These are phyloP conservation scores for Lactuca saligna DNA, from an alignment of 129 eudicot species.

Conservation along the genomic window DNA sequence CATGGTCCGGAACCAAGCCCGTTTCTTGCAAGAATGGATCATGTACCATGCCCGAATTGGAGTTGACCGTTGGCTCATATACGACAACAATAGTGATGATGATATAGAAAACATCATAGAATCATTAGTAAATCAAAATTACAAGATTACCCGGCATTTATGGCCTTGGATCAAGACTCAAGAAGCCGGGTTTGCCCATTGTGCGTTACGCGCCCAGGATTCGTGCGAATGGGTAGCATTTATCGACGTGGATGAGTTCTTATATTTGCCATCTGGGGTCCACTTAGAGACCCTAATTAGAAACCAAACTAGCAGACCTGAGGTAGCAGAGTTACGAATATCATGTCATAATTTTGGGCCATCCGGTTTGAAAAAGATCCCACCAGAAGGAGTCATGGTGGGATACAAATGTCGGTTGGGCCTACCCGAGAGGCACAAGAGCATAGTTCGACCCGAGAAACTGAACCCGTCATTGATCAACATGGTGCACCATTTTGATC, in stretches of 20 bases:
- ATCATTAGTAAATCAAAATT: constrained; percentile 27
- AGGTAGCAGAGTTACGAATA: constrained; percentile 52
- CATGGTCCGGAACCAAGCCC: constrained; percentile 75
- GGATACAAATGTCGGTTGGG: constrained; percentile 77
- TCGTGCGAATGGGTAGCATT: constrained; percentile 76
- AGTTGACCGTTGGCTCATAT: constrained; percentile 61
- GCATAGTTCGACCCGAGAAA: constrained; percentile 64
- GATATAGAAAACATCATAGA: constrained; percentile 40
- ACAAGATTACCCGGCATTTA: constrained; percentile 45
- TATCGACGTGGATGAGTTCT: constrained; percentile 81
- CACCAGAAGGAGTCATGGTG: constrained; percentile 49
- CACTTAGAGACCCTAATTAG: constrained; percentile 34
- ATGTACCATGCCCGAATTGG: constrained; percentile 68
- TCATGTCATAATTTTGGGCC: constrained; percentile 80
- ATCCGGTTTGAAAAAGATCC: constrained; percentile 50
- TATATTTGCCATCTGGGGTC: constrained; percentile 40
- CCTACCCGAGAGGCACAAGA: constrained; percentile 73
- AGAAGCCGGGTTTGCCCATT: constrained; percentile 88
- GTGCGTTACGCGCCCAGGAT: constrained; percentile 62
- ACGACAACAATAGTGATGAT: constrained; percentile 77
- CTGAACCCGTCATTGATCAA: constrained; percentile 59
- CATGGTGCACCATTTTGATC: constrained; percentile 75
- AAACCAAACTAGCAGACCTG: constrained; percentile 20
- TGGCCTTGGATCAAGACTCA: constrained; percentile 96
- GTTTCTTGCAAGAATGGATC: constrained; percentile 69